Evolutionary conservation across 2,329 filamentous ascomycete species (phyloP).

Genomic region (Colletotrichum tanaceti): DNA sequence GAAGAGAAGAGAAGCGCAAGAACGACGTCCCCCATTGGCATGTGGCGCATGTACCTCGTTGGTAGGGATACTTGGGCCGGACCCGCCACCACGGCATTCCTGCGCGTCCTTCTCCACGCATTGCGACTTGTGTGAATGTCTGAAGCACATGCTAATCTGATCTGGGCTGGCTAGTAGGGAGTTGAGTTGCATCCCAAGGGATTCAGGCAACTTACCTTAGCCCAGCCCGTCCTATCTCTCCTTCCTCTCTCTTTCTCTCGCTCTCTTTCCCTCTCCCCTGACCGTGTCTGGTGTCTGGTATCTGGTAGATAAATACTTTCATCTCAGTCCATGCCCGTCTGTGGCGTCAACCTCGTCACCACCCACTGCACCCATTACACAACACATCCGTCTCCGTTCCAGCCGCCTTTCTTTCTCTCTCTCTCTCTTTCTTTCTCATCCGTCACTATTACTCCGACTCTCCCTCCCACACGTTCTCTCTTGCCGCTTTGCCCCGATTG

Average conservation of each 20-base stretch:
- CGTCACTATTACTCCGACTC: conserved; percentile 15
- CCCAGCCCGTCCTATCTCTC: conserved; percentile 8
- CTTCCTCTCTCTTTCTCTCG: background rate
- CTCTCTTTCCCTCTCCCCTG: background rate
- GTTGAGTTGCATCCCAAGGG: conserved; percentile 29
- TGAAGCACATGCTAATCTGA: conserved; percentile 28
- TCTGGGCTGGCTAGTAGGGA: conserved; percentile 8
- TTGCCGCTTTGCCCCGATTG: background rate
- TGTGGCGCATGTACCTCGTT: conserved; percentile 34
- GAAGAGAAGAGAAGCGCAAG: background rate
- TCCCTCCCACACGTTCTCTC: background rate
- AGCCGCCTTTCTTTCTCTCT: conserved; percentile 9
- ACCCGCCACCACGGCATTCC: conserved; percentile 37
- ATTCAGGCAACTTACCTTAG: conserved; percentile 23
- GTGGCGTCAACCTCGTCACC: conserved; percentile 40
- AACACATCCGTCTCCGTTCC: conserved; percentile 32
- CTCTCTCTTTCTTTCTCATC: background rate
- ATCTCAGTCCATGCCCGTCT: conserved; percentile 35
- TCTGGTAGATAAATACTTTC: conserved; percentile 39
- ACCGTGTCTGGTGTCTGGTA: background rate
- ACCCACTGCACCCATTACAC: conserved; percentile 24
- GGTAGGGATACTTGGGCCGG: conserved; percentile 33
- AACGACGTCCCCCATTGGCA: conserved; percentile 20
- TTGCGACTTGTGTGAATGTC: conserved; percentile 25
- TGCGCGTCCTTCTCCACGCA: conserved; percentile 30